Evolutionary conservation across 1,284 basidiomycete genomes (phyloP).

Genomic region (Waitea zeae): DNA sequence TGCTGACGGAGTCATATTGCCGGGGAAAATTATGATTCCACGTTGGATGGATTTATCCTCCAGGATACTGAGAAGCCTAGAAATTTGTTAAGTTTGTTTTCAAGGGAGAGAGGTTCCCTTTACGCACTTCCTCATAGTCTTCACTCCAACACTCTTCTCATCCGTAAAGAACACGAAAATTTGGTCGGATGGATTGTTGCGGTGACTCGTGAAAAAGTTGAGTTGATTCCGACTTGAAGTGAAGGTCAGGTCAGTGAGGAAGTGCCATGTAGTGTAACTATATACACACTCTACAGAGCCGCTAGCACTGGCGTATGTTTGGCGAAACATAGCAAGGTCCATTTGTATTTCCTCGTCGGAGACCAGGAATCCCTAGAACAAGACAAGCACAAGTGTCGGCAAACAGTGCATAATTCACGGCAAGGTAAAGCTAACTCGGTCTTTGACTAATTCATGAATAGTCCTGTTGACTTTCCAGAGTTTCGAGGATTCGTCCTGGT

Average conservation of each 20-base stretch:
- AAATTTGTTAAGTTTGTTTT: not conserved
- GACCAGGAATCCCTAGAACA: conserved; percentile 65
- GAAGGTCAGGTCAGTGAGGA: not conserved
- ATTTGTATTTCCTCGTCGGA: conserved; percentile 84
- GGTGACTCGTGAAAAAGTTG: conserved; percentile 75
- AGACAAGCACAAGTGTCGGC: not conserved
- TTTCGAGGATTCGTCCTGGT: conserved; percentile 61
- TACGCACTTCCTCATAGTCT: conserved; percentile 87
- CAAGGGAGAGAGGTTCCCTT: not conserved
- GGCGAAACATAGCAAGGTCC: conserved; percentile 61
- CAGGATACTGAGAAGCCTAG: conserved; percentile 71
- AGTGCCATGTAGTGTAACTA: not conserved
- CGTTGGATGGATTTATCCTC: conserved; percentile 81
- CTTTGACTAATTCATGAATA: conserved; percentile 90
- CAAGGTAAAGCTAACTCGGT: conserved; percentile 42
- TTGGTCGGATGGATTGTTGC: conserved; percentile 53
- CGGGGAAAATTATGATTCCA: conserved; percentile 92
- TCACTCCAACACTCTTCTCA: conserved; percentile 85
- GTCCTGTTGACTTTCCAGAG: conserved; percentile 96
- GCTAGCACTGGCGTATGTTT: conserved; percentile 42
- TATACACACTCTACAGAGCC: conserved; percentile 45
- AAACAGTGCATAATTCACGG: not conserved
- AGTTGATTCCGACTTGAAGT: conserved; percentile 59
- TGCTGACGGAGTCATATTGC: conserved; percentile 93
- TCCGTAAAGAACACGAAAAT: conserved; percentile 93